Evolutionary conservation across 352 stramenopile species (phyloP), one percentile per base, ranked within the genome.

Genomic region (Globisporangium barbulae): DNA sequence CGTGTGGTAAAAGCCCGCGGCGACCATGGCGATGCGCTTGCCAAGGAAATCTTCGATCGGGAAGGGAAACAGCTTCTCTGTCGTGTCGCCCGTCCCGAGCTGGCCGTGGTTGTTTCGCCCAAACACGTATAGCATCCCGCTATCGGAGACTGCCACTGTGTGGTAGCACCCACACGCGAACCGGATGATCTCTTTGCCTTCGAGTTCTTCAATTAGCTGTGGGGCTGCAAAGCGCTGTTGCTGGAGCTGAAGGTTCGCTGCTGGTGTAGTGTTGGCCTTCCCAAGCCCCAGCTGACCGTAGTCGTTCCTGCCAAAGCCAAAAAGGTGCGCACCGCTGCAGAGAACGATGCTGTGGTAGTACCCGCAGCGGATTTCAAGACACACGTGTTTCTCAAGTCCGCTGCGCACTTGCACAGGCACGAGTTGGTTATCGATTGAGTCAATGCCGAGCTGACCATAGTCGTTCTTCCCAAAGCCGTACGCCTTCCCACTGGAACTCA

Each of bases 101-200:
- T 98, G 93, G 0, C 94, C 94, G 49, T 98, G 93, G 55, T 98
- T 98, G 62, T 98, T 98, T n/a, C 91, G 72, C 5, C 93, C 93
- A 72, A 97, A 98, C 0, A 98, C 93, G 63, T 93, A 98, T 39
- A 98, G 62, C 41, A 97, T 75, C 12, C 90, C 89, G n/a, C 88
- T 97, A 12, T 96, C 83, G 4, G 80, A 94, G 0, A 97, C 88
- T 22, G 86, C 77, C 7, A 98, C 66, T 0, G 88, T 95, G 63
- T 98, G 93, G 59, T 98, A 98, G 56, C 91, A 98, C 0, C 93
- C 93, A 56, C 91, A 96, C 0, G 89, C 81, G 39, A 98, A 83
- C 2, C 78, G 75, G 8, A 85, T 69, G 33, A 98, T 89, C 25
- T 91, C 83, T 63, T 97, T 96, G 1, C 83, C 83, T 72, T 93